phyloP scores from a whole-genome alignment of 495 filamentous ascomycete genomes.

The Aspergillus bridgeri region DNA sequence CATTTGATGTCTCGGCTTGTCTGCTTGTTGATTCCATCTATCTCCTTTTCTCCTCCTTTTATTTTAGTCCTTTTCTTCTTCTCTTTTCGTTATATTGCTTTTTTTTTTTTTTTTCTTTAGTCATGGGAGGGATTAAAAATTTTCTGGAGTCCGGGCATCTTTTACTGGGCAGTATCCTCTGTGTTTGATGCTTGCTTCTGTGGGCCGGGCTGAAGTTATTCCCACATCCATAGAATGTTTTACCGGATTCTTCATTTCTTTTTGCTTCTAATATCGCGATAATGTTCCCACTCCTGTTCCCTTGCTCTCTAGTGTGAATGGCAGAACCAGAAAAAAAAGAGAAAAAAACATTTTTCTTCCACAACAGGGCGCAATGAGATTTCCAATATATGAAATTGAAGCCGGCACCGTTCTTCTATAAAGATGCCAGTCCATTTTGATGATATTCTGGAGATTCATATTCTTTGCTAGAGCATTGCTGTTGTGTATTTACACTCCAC shows the following conservation, averaged over 20 bases:
- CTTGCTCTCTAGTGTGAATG: constrained; percentile 20
- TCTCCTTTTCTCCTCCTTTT: constrained; percentile 13
- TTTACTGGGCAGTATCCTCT: constrained; percentile 37
- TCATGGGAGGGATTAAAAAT: constrained; percentile 37
- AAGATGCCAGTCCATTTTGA: background rate
- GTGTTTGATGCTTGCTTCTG: constrained; percentile 33
- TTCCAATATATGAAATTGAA: background rate
- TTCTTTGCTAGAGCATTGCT: background rate
- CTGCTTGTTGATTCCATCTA: constrained; percentile 3
- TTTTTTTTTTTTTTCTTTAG: constrained; percentile 18
- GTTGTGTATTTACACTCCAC: too few relatives aligned
- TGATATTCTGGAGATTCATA: background rate
- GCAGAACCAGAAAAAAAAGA: constrained; percentile 19
- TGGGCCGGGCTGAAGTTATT: constrained; percentile 33
- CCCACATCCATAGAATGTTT: constrained; percentile 38
- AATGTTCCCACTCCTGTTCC: constrained; percentile 17
- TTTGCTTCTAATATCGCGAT: constrained; percentile 19
- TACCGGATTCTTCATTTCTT: constrained; percentile 12
- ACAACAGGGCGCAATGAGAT: background rate
- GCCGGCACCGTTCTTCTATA: background rate
- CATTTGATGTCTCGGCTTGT: constrained; percentile 19
- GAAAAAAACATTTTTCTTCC: constrained; percentile 13
- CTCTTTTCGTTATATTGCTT: constrained; percentile 22
- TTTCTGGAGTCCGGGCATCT: constrained; percentile 42
- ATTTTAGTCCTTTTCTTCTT: constrained; percentile 13